Evolutionary conservation across 768 basidiomycete species (phyloP), one percentile per base, ranked within the genome.

Genomic region (Agaricus subrufescens): DNA sequence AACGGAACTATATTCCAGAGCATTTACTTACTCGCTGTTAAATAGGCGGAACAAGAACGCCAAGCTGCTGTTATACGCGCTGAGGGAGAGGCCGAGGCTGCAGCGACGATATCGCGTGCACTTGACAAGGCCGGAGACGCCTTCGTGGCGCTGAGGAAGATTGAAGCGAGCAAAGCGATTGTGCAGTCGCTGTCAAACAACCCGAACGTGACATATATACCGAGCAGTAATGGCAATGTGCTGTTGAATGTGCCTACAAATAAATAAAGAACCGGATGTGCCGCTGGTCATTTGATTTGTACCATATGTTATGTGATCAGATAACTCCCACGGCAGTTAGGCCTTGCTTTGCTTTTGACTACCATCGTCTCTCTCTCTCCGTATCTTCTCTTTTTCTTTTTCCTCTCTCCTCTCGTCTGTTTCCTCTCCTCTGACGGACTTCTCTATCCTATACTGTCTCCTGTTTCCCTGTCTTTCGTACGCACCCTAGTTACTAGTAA

Each of bases 11-110:
- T 31, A 30, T 48, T 40, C 2, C 52, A 29, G 49, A 39, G 26
- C 15, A 45, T 48, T 23, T 46, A 56, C 52, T 63, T 52, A 58
- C 60, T 11, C 53, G 54, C 57, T 23, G 51, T 60, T 61, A 25
- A 37, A 29, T 61, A 96, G 94, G 95, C 97, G 29, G 97, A 98
- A 69, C 97, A 99, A 87, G 97, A 99, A 70, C 86, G 95, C 58
- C 95, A 98, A 77, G 97, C 97, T 0, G 90, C 94, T 1, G 95
- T 99, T 57, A 98, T 99, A 55, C 85, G 97, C 46, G 97, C 97
- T 1, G 96, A 99, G 70, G 97, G 97, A 52, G 96, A 99, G 76
- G 97, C 96, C 1, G 95, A 98, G 73, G 97, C 97, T 4, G 97
- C 97, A 1, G 74, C 85, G 58, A 96, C 94, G 52, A 96, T 99